Conservation (phyloP, 306 rosid genomes). For the Clitoria ternatea region DNA sequence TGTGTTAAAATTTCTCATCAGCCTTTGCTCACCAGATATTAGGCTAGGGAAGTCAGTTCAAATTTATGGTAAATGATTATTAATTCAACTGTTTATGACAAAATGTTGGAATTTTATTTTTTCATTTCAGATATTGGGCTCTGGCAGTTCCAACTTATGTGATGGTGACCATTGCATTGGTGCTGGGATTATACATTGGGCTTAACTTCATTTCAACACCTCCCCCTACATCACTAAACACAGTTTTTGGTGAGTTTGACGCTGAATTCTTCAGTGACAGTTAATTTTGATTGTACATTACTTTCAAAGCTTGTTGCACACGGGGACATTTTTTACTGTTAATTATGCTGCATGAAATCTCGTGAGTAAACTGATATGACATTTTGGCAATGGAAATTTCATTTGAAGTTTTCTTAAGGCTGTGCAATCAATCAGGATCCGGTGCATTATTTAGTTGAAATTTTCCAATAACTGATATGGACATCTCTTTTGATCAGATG, state of each 20-base stretch:
- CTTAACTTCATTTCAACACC: constrained; percentile 87
- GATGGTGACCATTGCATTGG: constrained; percentile 59
- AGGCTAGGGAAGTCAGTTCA: constrained; percentile 24
- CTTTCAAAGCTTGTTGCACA: background rate
- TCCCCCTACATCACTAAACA: constrained; percentile 58
- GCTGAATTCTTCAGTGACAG: background rate
- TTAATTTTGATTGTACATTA: background rate
- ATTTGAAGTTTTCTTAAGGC: background rate
- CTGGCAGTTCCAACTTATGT: constrained; percentile 73
- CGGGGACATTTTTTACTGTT: background rate
- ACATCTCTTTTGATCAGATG: constrained; percentile 51
- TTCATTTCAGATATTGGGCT: constrained; percentile 80
- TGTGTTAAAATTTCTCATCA: background rate
- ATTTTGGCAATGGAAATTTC: constrained; percentile 5
- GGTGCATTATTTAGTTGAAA: background rate
- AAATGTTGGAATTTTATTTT: background rate
- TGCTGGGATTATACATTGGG: constrained; percentile 71
- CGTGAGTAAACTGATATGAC: background rate
- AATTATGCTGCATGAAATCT: background rate
- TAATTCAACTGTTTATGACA: background rate
- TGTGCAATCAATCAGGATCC: background rate
- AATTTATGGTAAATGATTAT: background rate
- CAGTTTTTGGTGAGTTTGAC: constrained; percentile 58
- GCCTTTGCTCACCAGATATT: constrained; percentile 38
- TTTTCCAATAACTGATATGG: background rate